Base-by-base conservation (phyloP, 495 filamentous ascomycete species). In the Achaetomiella virescens region DNA sequence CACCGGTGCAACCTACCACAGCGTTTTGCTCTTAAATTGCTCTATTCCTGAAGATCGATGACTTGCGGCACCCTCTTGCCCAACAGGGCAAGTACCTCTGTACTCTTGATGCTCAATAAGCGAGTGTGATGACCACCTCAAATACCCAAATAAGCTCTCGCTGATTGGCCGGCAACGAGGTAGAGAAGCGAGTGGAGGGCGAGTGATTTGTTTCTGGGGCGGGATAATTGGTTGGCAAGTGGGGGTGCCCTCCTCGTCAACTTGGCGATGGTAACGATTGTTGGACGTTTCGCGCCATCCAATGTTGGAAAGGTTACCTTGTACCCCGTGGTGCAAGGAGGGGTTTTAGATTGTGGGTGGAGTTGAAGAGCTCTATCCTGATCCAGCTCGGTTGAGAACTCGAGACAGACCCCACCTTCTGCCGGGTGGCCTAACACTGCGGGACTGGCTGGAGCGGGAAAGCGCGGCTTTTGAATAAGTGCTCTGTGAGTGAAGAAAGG, bases 131-230 rank as follows among this genome's bases (percentile, higher is more conserved):
- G 25, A 25, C 18, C 15, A 5, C 18, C 36, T 21, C 20, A 17
- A 48, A n/a, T 6, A 17, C 17, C 38, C 14, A 65, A 60, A 62
- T 59, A 29, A 29, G n/a, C 11, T 2, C 10, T 36, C 21, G 36
- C 36, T 66, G 60, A 66, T 63, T 66, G 60, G 63, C 27, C 8
- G 40, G 38, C n/a, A 41, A 0, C 11, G 11, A 18, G 18, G 11
- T 14, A 20, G 40, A 24, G 35, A 43, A 36, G 44, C 59, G 54
- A 63, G 55, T 63, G 44, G 60, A 37, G 21, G 27, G 21, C 12
- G 33, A 3, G 11, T 36, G 59, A 65, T 67, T 67, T 59, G 59
- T 48, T 60, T 65, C 47, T 17, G 27, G 38, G 5, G 3, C 0
- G 3, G 35, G 35, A 35, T 64, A 24, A 62, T 66, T 66, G 64